Evolutionary conservation across 805 yeast genomes (phyloP).

Genomic region (Barnettozyma siamensis): DNA sequence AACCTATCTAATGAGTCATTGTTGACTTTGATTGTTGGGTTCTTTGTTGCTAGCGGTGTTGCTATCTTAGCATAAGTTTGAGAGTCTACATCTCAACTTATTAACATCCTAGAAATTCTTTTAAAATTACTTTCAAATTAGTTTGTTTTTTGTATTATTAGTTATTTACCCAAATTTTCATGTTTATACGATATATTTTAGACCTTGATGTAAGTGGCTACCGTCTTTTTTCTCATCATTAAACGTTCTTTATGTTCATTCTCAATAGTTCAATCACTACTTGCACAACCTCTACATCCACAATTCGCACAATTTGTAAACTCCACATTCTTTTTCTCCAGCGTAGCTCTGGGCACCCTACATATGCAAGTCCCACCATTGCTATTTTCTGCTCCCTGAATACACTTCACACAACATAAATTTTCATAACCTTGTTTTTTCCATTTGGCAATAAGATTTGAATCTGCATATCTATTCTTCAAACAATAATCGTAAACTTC

Average conservation of each 20-base stretch:
- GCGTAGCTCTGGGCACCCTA: slow-evolving; percentile 65
- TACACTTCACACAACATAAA: slow-evolving; percentile 78
- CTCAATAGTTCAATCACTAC: too few relatives aligned
- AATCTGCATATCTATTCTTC: slow-evolving; percentile 61
- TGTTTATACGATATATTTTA: neutral
- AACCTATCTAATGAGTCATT: slow-evolving; percentile 8
- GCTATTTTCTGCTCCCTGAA: slow-evolving; percentile 53
- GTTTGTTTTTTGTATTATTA: neutral
- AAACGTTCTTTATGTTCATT: too few relatives aligned
- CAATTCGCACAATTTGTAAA: slow-evolving; percentile 65
- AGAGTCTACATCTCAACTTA: too few relatives aligned
- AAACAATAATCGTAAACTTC: slow-evolving; percentile 72
- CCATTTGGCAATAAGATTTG: slow-evolving; percentile 76
- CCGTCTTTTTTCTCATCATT: too few relatives aligned
- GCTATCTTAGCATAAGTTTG: slow-evolving; percentile 11
- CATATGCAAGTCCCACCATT: slow-evolving; percentile 76
- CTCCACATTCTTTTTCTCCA: slow-evolving; percentile 31
- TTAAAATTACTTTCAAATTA: too few relatives aligned
- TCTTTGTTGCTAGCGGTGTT: slow-evolving; percentile 9
- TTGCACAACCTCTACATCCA: slow-evolving; percentile 83
- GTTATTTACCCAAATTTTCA: too few relatives aligned
- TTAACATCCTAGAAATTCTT: too few relatives aligned
- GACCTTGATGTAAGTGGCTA: slow-evolving; percentile 7
- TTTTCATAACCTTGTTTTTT: slow-evolving; percentile 81
- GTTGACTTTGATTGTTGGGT: slow-evolving; percentile 5